These are phyloP conservation scores for Amoebophrya sp. DNA, from an alignment of 169 alveolate species.

Conservation along the genomic window DNA sequence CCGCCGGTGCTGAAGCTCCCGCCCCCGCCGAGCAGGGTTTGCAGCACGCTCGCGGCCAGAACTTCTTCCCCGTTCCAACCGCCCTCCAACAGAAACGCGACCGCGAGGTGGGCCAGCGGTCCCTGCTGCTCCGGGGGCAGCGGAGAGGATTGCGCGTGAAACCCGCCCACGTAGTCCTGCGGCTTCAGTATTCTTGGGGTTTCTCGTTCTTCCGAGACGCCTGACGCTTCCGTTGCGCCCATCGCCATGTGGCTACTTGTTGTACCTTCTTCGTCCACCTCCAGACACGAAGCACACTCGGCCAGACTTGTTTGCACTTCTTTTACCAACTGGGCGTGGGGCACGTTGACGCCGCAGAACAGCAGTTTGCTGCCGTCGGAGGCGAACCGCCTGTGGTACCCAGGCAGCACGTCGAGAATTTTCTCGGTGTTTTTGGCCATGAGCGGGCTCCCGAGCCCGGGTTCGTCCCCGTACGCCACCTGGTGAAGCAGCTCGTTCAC, in stretches of 20 bases:
- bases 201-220: no score
- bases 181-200: no score
- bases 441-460: background rate
- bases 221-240: no score
- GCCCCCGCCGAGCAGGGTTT: slow-evolving; percentile 83
- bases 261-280: background rate
- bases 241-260: no score
- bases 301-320: background rate
- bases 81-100: slow-evolving; percentile 27
- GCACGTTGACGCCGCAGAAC: background rate
- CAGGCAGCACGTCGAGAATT: background rate
- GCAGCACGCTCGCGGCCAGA: slow-evolving; percentile 66
- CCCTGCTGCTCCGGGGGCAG: background rate
- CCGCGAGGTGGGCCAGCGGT: background rate
- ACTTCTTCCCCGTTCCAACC: slow-evolving; percentile 60
- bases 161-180: background rate
- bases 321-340: background rate
- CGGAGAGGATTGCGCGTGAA: background rate
- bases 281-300: no score
- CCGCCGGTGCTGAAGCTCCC: slow-evolving; percentile 85
- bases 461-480: background rate
- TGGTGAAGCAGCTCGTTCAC: background rate
- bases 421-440: background rate
- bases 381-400: background rate
- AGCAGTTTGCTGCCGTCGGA: background rate